Base-by-base conservation (phyloP, 331 rosid species). In the Acacia pycnantha region DNA sequence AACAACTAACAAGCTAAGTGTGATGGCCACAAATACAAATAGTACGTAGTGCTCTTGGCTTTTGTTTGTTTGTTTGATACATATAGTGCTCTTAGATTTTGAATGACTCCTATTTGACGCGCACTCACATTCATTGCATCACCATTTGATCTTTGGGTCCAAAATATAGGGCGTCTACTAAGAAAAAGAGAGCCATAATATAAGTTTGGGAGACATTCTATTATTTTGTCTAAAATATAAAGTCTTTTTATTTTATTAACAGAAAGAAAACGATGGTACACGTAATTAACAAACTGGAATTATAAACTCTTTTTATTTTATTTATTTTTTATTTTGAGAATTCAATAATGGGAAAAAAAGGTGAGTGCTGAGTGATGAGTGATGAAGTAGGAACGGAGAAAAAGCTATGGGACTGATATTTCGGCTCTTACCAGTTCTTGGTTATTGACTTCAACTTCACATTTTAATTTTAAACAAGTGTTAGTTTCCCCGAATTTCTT, bases 31-130 rank as follows among this genome's bases (percentile, higher is more conserved):
- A 18, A 50, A 31, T 3, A 72, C 11, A 14, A 26, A n/a, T 0
- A 11, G 18, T 14, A 48, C 14, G 37, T 12, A 81, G 61, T 15
- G 62, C 77, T 7, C 44, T 40, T 74, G 21, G 29, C 43, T 82
- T 53, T 70, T 69, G 21, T n/a, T n/a, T n/a, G n/a, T n/a, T n/a
- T n/a, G n/a, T n/a, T n/a, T n/a, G n/a, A n/a, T n/a, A n/a, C n/a
- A n/a, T n/a, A n/a, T 12, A 81, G 61, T 15, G 62, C 77, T 7
- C 44, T 40, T 74, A 27, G 29, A 43, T 82, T 53, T 70, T 69
- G 21, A 40, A 21, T 40, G 74, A 40, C 74, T 21, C 18, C 16
- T n/a, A 51, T 69, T 69, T 69, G 74, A 69, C 73, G 27, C 29
- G 48, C 73, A 29, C 29, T 56, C 26, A 19, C 27, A 54, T n/a